phyloP scores from a whole-genome alignment of 2,329 filamentous ascomycete species.

The Diaporthe citri region DNA sequence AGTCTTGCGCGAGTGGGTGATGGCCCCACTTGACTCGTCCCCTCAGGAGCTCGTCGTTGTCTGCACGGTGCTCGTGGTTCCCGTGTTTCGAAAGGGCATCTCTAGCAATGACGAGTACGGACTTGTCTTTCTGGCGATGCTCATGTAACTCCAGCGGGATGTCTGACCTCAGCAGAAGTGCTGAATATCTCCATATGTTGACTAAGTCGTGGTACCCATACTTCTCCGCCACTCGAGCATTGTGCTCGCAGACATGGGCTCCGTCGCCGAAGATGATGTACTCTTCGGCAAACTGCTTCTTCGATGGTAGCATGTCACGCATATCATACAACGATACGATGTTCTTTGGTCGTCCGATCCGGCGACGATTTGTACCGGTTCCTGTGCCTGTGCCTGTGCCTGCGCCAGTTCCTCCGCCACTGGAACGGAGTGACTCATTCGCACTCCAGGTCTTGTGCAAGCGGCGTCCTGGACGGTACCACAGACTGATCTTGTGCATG shows the following conservation, averaged over 20 bases:
- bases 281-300: slow-evolving; percentile 79
- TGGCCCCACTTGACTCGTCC: slow-evolving; percentile 77
- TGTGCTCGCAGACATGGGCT: slow-evolving; percentile 85
- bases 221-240: slow-evolving; percentile 81
- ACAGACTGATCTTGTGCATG: slow-evolving; percentile 68
- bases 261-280: slow-evolving; percentile 89
- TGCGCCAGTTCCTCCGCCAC: slow-evolving; percentile 69
- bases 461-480: slow-evolving; percentile 66
- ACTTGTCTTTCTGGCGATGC: slow-evolving; percentile 66
- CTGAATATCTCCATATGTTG: slow-evolving; percentile 86
- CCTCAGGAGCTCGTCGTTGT: slow-evolving; percentile 52
- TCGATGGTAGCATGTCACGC: slow-evolving; percentile 80
- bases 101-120: slow-evolving; percentile 77
- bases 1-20: slow-evolving; percentile 72
- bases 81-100: slow-evolving; percentile 64
- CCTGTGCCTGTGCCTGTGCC: slow-evolving; percentile 69
- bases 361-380: slow-evolving; percentile 58
- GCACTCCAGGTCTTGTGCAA: slow-evolving; percentile 69
- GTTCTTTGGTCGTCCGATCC: slow-evolving; percentile 70
- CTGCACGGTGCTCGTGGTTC: slow-evolving; percentile 40
- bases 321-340: slow-evolving; percentile 81
- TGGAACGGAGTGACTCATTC: slow-evolving; percentile 70
- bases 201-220: slow-evolving; percentile 79
- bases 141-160: slow-evolving; percentile 77
- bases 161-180: slow-evolving; percentile 81